These are phyloP conservation scores for Glycine soja DNA, from an alignment of 306 rosid species.

Conservation along the genomic window DNA sequence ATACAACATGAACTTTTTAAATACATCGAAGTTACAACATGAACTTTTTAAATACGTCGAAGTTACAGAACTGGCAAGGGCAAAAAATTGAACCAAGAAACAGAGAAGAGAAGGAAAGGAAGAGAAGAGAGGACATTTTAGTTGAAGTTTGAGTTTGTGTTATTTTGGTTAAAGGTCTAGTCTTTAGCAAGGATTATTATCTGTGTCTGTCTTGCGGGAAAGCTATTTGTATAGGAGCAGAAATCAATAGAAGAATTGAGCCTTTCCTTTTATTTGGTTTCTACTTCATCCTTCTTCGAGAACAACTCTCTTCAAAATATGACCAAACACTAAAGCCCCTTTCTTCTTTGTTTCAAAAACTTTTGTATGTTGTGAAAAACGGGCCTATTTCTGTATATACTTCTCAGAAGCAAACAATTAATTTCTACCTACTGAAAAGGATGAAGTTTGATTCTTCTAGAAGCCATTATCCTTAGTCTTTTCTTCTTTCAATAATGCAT, in stretches of 20 bases:
- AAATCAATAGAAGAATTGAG: not conserved
- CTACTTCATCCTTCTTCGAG: too few species aligned
- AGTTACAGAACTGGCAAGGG: too few species aligned
- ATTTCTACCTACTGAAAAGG: not conserved
- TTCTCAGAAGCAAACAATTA: slow-evolving; percentile 1
- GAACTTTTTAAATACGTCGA: too few species aligned
- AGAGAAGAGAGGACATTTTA: too few species aligned
- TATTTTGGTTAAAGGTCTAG: not conserved
- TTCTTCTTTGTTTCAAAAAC: not conserved
- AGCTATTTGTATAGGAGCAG: too few species aligned
- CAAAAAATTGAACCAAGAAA: too few species aligned
- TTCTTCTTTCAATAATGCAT: slow-evolving; percentile 12
- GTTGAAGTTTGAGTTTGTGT: slow-evolving; percentile 8
- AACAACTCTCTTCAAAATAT: too few species aligned
- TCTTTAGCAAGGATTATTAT: not conserved
- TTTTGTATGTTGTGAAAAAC: not conserved
- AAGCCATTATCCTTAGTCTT: not conserved
- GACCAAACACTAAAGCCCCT: not conserved
- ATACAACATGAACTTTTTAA: too few species aligned
- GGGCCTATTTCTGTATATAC: not conserved
- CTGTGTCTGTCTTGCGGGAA: not conserved
- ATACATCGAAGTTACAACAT: too few species aligned
- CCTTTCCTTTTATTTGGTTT: not conserved
- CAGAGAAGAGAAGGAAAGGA: too few species aligned
- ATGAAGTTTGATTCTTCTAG: slow-evolving; percentile 18